Percentiles rank a stretch among this genome's conserved stretches.
Evolutionary conservation across 805 yeast genomes (phyloP).

Genomic region (Tetrapisispora phaffii): DNA sequence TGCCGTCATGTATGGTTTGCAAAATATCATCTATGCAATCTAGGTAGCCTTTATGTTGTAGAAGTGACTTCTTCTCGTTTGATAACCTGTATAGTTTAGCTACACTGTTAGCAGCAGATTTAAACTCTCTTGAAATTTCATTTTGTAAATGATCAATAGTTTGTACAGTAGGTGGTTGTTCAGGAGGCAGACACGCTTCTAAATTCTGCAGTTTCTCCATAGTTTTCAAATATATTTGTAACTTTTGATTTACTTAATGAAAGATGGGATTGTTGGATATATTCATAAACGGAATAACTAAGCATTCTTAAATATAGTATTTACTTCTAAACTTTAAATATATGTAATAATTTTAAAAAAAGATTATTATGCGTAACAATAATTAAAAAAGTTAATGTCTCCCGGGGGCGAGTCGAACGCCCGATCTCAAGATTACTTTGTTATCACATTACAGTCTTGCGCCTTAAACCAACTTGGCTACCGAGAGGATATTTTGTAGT

Average conservation of each 20-base stretch:
- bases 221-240: not conserved
- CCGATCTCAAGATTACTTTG: slow-evolving; percentile 3
- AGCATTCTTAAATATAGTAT: too few species aligned
- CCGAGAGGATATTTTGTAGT: slow-evolving; percentile 1
- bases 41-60: slow-evolving; percentile 50
- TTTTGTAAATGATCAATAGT: slow-evolving; percentile 31
- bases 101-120: slow-evolving; percentile 63
- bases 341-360: not conserved
- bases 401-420: slow-evolving; percentile 3
- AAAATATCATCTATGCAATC: slow-evolving; percentile 53
- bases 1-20: slow-evolving; percentile 23
- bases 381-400: slow-evolving; percentile 1
- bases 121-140: slow-evolving; percentile 55
- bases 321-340: not conserved
- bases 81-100: slow-evolving; percentile 57
- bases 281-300: too few species aligned
- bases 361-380: not conserved
- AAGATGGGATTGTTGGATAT: too few species aligned
- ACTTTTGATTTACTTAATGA: too few species aligned
- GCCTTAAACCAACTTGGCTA: slow-evolving; percentile 4
- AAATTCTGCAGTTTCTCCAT: slow-evolving; percentile 21
- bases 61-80: slow-evolving; percentile 40
- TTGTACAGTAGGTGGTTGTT: slow-evolving; percentile 24
- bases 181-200: slow-evolving; percentile 25
- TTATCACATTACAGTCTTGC: slow-evolving; percentile 4